A percentile compares a stretch with the other conserved stretches of the same genome.
phyloP scores from a whole-genome alignment of 768 basidiomycete genomes.

The Strobilomyces dryophilus region DNA sequence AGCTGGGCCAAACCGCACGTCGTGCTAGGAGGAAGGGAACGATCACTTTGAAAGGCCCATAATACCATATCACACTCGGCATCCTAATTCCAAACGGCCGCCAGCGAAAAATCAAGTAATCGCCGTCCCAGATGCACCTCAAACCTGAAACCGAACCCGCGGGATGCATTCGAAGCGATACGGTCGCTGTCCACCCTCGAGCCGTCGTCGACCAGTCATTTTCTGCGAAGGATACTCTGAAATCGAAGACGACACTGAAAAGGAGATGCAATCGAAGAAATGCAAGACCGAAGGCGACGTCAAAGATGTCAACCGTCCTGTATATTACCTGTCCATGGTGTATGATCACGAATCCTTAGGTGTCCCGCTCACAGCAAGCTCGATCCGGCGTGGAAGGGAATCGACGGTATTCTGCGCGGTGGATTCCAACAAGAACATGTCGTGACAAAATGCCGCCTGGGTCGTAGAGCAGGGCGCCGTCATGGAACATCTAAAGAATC shows the following conservation, averaged over 20 bases:
- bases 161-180: not conserved
- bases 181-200: not conserved
- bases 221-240: not conserved
- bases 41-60: not conserved
- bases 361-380: not conserved
- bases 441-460: not conserved
- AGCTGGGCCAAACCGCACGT: constrained; percentile 10
- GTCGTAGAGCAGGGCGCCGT: not conserved
- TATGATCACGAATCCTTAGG: not conserved
- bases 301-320: not conserved
- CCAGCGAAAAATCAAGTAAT: too few species aligned
- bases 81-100: not conserved
- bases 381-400: not conserved
- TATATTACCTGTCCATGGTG: not conserved
- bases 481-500: not conserved
- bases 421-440: not conserved
- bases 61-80: not conserved
- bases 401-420: not conserved
- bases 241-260: not conserved
- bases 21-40: not conserved
- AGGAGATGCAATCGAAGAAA: not conserved
- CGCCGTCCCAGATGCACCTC: not conserved
- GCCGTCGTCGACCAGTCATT: not conserved
- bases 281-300: not conserved
- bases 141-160: not conserved